These are phyloP conservation scores for Sanghuangporus weigelae DNA, from an alignment of 1,284 basidiomycete genomes.

Conservation along the genomic window DNA sequence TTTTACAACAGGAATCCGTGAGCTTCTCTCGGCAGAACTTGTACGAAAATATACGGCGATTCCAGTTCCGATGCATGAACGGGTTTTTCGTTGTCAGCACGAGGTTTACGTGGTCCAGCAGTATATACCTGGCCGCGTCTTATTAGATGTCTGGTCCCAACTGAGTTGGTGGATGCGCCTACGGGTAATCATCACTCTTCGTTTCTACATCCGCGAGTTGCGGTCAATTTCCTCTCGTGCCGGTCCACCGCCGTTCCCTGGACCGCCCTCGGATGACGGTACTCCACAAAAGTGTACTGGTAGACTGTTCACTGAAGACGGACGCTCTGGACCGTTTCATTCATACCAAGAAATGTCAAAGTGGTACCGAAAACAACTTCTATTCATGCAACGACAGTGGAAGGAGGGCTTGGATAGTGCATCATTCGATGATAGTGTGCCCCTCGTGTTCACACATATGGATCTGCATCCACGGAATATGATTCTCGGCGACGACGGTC, in stretches of 20 bases:
- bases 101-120: background rate
- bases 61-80: background rate
- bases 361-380: background rate
- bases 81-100: background rate
- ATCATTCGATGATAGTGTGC: conserved; percentile 23
- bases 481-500: conserved; percentile 24
- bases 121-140: background rate
- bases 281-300: background rate
- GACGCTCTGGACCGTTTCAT: background rate
- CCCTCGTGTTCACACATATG: conserved; percentile 27
- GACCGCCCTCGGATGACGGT: background rate
- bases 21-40: background rate
- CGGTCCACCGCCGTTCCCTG: background rate
- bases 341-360: background rate
- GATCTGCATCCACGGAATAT: conserved; percentile 27
- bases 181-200: background rate
- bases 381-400: background rate
- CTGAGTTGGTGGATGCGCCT: background rate
- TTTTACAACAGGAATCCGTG: background rate
- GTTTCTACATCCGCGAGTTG: background rate
- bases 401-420: background rate
- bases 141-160: background rate
- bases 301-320: background rate
- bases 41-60: background rate
- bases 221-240: background rate